A percentile compares a stretch with the other conserved stretches of the same genome.
Evolutionary conservation across 345 rosid species (phyloP).

Genomic region (Rhodamnia argentea): DNA sequence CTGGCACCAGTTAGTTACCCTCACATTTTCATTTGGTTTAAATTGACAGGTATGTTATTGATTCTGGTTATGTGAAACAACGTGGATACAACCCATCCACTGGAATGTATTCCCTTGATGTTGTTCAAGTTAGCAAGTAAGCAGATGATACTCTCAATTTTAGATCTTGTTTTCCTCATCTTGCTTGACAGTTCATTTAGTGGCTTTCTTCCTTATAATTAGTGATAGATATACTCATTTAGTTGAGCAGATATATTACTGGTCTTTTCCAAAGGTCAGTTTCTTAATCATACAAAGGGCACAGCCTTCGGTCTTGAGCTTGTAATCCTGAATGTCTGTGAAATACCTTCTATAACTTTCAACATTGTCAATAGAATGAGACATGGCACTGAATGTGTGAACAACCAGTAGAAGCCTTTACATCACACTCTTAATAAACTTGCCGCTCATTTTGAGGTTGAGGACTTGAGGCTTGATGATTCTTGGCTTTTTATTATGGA

Average conservation of each 20-base stretch:
- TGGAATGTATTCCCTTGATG: conserved; percentile 97
- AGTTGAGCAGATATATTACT: background rate
- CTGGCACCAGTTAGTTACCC: background rate
- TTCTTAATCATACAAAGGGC: background rate
- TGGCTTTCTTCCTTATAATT: background rate
- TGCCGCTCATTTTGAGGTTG: background rate
- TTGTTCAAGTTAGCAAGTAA: conserved; percentile 95
- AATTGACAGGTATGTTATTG: conserved; percentile 78
- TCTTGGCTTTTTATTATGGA: background rate
- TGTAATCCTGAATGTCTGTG: background rate
- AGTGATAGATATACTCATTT: background rate
- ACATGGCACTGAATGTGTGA: background rate
- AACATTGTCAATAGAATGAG: background rate
- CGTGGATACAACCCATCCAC: conserved; percentile 87
- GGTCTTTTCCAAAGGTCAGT: background rate
- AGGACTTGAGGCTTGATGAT: background rate
- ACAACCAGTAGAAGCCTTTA: background rate
- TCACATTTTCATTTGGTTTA: background rate
- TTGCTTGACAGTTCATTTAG: background rate
- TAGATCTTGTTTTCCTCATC: background rate
- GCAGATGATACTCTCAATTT: conserved; percentile 4
- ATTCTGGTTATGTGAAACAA: conserved; percentile 93
- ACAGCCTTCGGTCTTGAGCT: background rate
- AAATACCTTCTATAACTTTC: background rate
- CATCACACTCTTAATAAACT: background rate